Evolutionary conservation across 2,329 filamentous ascomycete species (phyloP).

Genomic region (Dactylonectria estremocensis): DNA sequence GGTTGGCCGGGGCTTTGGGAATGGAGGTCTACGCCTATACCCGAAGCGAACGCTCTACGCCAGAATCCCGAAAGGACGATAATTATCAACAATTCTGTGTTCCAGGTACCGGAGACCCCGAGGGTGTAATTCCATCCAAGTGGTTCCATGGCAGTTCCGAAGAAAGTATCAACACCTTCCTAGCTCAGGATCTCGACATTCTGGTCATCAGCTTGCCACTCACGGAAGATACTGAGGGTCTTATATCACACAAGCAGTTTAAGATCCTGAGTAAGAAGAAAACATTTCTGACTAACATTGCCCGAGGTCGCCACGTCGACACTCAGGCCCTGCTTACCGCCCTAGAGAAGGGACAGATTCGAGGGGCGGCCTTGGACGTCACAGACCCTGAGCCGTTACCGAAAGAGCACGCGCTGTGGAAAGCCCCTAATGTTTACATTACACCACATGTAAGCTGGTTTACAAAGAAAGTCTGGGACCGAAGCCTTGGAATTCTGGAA

Average conservation of each 20-base stretch:
- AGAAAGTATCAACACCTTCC: conserved; percentile 57
- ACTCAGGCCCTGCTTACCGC: conserved; percentile 69
- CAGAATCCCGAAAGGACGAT: conserved; percentile 69
- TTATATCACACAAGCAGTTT: conserved; percentile 55
- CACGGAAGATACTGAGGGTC: conserved; percentile 52
- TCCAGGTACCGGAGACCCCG: conserved; percentile 69
- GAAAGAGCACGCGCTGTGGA: conserved; percentile 1
- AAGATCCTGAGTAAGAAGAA: conserved; percentile 46
- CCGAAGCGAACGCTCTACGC: conserved; percentile 70
- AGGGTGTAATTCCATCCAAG: conserved; percentile 56
- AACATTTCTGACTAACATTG: conserved; percentile 76
- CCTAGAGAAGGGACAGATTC: conserved; percentile 56
- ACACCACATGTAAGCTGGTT: conserved; percentile 51
- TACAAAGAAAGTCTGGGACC: neutral
- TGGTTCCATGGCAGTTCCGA: conserved; percentile 58
- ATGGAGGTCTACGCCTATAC: conserved; percentile 80
- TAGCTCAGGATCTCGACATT: conserved; percentile 59
- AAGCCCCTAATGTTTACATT: conserved; percentile 1
- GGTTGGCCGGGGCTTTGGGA: conserved; percentile 71
- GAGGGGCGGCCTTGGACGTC: conserved; percentile 80
- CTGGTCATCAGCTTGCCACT: conserved; percentile 60
- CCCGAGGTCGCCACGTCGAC: conserved; percentile 64
- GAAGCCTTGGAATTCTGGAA: neutral
- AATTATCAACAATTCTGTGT: conserved; percentile 74
- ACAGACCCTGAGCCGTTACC: conserved; percentile 81